phyloP scores from a whole-genome alignment of 305 asterid genomes.

The Fraxinus albicans region DNA sequence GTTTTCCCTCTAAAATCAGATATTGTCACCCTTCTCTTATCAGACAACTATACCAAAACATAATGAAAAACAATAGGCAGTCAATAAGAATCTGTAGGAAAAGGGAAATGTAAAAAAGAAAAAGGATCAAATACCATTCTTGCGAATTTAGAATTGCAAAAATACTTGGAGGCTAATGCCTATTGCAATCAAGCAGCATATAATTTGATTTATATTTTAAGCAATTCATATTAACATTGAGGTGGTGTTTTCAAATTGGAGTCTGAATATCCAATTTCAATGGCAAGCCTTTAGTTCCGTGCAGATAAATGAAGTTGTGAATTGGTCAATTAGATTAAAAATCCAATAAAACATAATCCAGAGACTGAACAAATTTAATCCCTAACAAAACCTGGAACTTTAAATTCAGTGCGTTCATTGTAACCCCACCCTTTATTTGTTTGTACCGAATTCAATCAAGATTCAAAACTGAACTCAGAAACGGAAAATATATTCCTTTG shows the following conservation, averaged over 20 bases:
- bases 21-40: conserved; percentile 85
- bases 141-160: background rate
- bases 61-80: background rate
- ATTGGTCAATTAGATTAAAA: background rate
- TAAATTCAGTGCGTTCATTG: background rate
- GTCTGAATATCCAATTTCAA: background rate
- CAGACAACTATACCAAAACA: conserved; percentile 46
- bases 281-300: background rate
- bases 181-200: background rate
- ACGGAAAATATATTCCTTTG: background rate
- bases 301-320: background rate
- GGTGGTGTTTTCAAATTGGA: background rate
- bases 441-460: background rate
- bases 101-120: background rate
- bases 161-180: background rate
- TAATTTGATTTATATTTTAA: background rate
- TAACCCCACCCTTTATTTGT: background rate
- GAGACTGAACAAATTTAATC: background rate
- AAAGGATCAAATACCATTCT: background rate
- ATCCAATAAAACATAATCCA: background rate
- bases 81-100: background rate
- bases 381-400: background rate
- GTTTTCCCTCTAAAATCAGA: conserved; percentile 83
- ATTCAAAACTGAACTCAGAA: background rate
- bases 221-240: background rate